Percentiles rank a stretch among this genome's conserved stretches.
Evolutionary conservation across 2,329 filamentous ascomycete genomes (phyloP).

Genomic region (Arthroderma sp.): DNA sequence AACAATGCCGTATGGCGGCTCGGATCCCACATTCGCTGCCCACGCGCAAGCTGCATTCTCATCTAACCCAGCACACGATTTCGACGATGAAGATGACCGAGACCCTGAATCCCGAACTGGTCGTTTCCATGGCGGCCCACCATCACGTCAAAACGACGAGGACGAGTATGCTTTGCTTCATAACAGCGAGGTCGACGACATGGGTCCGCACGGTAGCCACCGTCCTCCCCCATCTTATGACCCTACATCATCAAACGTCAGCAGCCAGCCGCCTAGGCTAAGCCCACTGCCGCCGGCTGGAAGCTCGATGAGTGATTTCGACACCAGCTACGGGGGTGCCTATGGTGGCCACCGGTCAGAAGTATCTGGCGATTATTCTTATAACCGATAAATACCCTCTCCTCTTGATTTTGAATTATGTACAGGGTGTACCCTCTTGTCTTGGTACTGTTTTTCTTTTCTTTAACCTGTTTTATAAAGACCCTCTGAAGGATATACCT

Average conservation of each 20-base stretch:
- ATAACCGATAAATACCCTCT: slow-evolving; percentile 2
- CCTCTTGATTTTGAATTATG: neutral
- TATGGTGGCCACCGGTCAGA: slow-evolving; percentile 21
- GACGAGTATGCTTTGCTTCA: slow-evolving; percentile 42
- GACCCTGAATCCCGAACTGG: slow-evolving; percentile 32
- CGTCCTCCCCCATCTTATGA: slow-evolving; percentile 30
- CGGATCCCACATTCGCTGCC: slow-evolving; percentile 38
- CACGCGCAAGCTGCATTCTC: slow-evolving; percentile 39
- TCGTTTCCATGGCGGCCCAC: slow-evolving; percentile 23
- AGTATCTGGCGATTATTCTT: slow-evolving; percentile 9
- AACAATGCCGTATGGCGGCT: slow-evolving; percentile 38
- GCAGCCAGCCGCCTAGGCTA: slow-evolving; percentile 1
- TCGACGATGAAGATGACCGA: slow-evolving; percentile 31
- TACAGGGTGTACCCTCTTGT: neutral
- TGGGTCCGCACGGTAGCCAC: slow-evolving; percentile 25
- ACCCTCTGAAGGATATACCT: neutral
- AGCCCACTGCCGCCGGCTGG: slow-evolving; percentile 16
- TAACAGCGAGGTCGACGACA: slow-evolving; percentile 35
- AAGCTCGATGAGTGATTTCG: slow-evolving; percentile 31
- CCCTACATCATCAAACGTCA: slow-evolving; percentile 20
- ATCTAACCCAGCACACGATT: slow-evolving; percentile 35
- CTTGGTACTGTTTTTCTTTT: neutral
- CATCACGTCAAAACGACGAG: slow-evolving; percentile 36
- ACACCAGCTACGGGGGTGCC: slow-evolving; percentile 32
- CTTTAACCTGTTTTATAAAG: neutral